Conservation (phyloP, 768 basidiomycete species). For the Mycena kentingensis region DNA sequence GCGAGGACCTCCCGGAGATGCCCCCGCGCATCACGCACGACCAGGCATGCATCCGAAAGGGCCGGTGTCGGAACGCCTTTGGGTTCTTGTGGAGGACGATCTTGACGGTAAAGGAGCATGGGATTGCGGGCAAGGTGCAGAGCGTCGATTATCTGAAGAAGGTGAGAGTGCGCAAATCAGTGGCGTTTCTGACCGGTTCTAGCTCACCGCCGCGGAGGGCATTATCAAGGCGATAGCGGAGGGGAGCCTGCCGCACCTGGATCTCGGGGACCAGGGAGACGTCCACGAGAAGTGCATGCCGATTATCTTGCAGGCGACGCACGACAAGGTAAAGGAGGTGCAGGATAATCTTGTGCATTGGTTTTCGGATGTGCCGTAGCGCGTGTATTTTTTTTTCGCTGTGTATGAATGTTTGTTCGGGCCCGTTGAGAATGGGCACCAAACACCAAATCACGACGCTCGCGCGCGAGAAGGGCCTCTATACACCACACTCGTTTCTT, state of each 20-base stretch:
- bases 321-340: constrained; percentile 47
- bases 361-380: constrained; percentile 44
- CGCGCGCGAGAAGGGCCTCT: too few relatives aligned
- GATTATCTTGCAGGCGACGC: constrained; percentile 42
- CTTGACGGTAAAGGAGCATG: constrained; percentile 36
- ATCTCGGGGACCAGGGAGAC: constrained; percentile 35
- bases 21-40: constrained; percentile 47
- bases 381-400: neutral
- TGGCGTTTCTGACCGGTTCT: too few relatives aligned
- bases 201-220: too few relatives aligned
- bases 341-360: constrained; percentile 49
- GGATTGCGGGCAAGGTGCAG: constrained; percentile 35
- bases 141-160: constrained; percentile 47
- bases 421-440: too few relatives aligned
- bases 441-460: too few relatives aligned
- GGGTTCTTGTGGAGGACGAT: constrained; percentile 46
- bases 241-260: constrained; percentile 41
- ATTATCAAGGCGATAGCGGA: constrained; percentile 48
- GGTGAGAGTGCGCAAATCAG: constrained; percentile 48
- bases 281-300: constrained; percentile 49
- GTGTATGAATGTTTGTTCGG: neutral
- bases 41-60: constrained; percentile 41
- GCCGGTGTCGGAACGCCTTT: constrained; percentile 49
- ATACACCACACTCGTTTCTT: too few relatives aligned
- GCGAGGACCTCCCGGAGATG: constrained; percentile 44